Evolutionary conservation across 2,329 filamentous ascomycete species (phyloP).

Genomic region (Zasmidium cellare): DNA sequence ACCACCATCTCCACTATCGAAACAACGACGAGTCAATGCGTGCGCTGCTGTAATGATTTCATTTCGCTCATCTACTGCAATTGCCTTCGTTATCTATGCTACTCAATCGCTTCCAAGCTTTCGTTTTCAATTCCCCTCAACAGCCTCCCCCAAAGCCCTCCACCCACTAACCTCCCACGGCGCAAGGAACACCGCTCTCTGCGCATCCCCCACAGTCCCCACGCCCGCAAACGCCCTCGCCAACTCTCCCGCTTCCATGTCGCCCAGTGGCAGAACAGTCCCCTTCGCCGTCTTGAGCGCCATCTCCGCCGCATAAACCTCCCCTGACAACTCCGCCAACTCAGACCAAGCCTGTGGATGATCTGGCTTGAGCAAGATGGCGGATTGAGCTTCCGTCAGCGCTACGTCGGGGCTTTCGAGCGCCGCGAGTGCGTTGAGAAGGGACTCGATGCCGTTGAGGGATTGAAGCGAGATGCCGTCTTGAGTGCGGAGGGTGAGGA

Average conservation of each 20-base stretch:
- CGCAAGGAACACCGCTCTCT: conserved; percentile 74
- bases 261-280: conserved; percentile 70
- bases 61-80: background rate
- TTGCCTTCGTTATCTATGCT: background rate
- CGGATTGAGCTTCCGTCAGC: conserved; percentile 67
- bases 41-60: too few species aligned
- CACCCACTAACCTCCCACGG: conserved; percentile 62
- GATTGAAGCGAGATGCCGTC: conserved; percentile 63
- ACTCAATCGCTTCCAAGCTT: too few species aligned
- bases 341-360: conserved; percentile 79
- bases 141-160: conserved; percentile 15
- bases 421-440: conserved; percentile 72
- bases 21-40: background rate
- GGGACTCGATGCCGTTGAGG: conserved; percentile 68
- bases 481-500: conserved; percentile 70
- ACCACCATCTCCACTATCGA: conserved; percentile 2
- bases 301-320: conserved; percentile 67
- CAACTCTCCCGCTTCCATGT: conserved; percentile 67
- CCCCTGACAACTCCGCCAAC: conserved; percentile 62
- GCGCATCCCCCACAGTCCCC: conserved; percentile 69
- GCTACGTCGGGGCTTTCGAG: conserved; percentile 52
- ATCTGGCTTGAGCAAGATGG: conserved; percentile 78
- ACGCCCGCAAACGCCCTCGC: conserved; percentile 73
- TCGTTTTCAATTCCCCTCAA: background rate
- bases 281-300: conserved; percentile 76